A percentile compares a stretch with the other conserved stretches of the same genome.
phyloP scores from a whole-genome alignment of 257 asterid species.

The Primulina huaijiensis region DNA sequence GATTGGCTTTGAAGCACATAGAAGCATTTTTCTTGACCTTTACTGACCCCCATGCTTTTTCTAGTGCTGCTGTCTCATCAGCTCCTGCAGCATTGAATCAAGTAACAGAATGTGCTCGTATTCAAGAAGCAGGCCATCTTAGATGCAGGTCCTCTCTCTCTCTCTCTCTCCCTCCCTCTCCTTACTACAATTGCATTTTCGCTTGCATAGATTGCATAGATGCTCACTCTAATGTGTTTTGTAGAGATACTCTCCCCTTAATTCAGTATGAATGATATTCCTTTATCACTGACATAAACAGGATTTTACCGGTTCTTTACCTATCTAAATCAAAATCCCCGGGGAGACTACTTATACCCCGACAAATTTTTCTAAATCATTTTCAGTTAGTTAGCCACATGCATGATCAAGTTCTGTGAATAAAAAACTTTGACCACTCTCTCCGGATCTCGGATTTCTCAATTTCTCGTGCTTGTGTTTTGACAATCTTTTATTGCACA shows the following conservation, averaged over 20 bases:
- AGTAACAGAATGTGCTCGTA: conserved; percentile 71
- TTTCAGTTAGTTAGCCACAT: neutral
- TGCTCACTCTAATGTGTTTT: neutral
- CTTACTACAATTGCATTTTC: neutral
- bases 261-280: neutral
- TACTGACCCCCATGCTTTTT: conserved; percentile 62
- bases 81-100: conserved; percentile 64
- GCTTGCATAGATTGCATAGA: neutral
- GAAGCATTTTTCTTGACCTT: conserved; percentile 61
- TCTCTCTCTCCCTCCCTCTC: neutral
- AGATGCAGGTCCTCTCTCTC: conserved; percentile 70
- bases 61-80: conserved; percentile 70
- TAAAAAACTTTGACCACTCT: neutral
- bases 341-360: neutral
- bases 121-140: conserved; percentile 81
- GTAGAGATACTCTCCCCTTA: neutral
- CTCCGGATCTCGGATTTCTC: neutral
- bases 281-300: neutral
- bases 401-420: neutral
- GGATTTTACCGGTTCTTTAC: conserved; percentile 1
- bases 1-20: conserved; percentile 63
- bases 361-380: neutral
- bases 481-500: neutral
- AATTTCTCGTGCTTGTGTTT: neutral
- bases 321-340: neutral